Evolutionary conservation across 208 protist species (phyloP).

Genomic region (Acanthamoeba culbertsoni): DNA sequence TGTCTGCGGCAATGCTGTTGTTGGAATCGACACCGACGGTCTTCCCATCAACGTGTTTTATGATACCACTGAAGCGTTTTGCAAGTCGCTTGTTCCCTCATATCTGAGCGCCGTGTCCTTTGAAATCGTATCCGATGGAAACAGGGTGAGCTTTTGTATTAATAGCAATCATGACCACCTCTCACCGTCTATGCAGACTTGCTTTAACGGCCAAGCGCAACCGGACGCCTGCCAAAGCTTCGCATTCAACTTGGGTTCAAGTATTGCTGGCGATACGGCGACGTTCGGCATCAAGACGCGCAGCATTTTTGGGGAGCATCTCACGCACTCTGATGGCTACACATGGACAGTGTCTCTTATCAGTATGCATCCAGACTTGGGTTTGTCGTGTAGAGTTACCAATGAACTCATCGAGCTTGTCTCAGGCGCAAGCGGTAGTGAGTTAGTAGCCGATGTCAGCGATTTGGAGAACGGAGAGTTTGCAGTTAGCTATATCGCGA

Average conservation of each 20-base stretch:
- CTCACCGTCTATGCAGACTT: neutral
- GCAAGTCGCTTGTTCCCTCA: neutral
- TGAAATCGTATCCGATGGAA: neutral
- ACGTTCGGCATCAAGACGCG: neutral
- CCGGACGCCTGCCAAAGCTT: constrained; percentile 41
- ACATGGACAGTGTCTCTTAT: neutral
- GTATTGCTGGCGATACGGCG: neutral
- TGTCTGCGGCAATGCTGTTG: neutral
- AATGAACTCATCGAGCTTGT: no score
- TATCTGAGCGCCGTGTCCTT: neutral
- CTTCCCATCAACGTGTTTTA: neutral
- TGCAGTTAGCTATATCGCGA: neutral
- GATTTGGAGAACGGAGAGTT: neutral
- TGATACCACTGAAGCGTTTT: neutral
- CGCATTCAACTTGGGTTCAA: neutral
- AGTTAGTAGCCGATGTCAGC: neutral
- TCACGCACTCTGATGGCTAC: neutral
- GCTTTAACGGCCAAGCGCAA: neutral
- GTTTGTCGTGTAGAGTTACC: no score
- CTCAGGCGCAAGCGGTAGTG: neutral
- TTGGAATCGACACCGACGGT: neutral
- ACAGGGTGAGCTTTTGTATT: neutral
- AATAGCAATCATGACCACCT: no score
- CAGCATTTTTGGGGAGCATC: neutral
- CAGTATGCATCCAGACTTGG: neutral